These are phyloP conservation scores for Scedosporium aurantiacum DNA, from an alignment of 2,329 filamentous ascomycete genomes.

Conservation along the genomic window DNA sequence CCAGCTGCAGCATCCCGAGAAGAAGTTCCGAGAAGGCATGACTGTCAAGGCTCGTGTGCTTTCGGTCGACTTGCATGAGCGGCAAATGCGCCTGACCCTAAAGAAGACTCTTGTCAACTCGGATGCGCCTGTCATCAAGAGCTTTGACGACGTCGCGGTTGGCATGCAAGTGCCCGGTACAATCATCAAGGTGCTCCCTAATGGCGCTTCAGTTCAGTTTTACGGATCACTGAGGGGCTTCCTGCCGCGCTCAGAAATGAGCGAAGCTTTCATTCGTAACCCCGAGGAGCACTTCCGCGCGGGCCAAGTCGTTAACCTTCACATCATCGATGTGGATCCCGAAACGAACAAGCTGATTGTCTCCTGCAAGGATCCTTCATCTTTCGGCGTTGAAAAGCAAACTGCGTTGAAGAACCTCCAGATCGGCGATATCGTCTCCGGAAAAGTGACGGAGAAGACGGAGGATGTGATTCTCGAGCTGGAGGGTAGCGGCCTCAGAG, in stretches of 20 bases:
- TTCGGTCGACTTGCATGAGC: constrained; percentile 63
- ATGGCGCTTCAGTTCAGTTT: constrained; percentile 85
- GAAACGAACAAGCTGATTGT: constrained; percentile 65
- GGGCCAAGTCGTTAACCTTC: constrained; percentile 85
- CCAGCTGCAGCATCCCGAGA: constrained; percentile 81
- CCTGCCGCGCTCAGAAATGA: constrained; percentile 93
- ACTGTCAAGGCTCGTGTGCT: constrained; percentile 78
- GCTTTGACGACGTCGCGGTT: constrained; percentile 61
- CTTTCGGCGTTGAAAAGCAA: constrained; percentile 65
- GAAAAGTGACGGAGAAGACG: constrained; percentile 71
- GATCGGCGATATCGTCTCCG: constrained; percentile 64
- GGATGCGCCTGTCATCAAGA: constrained; percentile 66
- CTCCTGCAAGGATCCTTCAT: constrained; percentile 82
- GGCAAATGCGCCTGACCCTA: constrained; percentile 73
- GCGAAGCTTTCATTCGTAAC: constrained; percentile 86
- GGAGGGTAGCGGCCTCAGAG: constrained; percentile 61
- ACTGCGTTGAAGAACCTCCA: constrained; percentile 63
- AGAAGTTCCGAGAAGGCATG: constrained; percentile 84
- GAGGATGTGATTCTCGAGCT: constrained; percentile 69
- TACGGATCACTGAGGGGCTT: constrained; percentile 77
- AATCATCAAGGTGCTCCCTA: constrained; percentile 66
- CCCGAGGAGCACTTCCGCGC: constrained; percentile 79
- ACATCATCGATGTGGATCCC: constrained; percentile 70
- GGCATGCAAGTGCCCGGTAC: constrained; percentile 78
- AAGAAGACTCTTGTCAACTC: constrained; percentile 94